Percentiles rank a stretch among this genome's conserved stretches.
phyloP scores from a whole-genome alignment of 805 yeast species.

The Hanseniaspora pseudoguilliermondii region DNA sequence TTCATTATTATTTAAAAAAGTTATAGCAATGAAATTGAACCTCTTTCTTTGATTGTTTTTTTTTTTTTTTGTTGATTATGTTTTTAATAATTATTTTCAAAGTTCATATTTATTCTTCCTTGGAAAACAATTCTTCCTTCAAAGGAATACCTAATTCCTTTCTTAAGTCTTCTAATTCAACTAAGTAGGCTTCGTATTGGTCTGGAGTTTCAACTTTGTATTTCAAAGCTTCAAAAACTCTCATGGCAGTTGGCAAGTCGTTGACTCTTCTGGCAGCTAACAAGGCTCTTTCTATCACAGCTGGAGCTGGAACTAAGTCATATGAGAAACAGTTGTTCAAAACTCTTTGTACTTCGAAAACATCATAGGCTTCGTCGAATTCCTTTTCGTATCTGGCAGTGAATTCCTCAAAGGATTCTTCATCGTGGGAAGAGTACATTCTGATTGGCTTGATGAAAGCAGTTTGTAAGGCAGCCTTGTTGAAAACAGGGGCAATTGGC shows the following conservation, averaged over 20 bases:
- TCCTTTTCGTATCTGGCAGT: constrained; percentile 85
- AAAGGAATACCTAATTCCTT: constrained; percentile 85
- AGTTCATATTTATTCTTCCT: constrained; percentile 1
- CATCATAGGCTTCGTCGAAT: constrained; percentile 84
- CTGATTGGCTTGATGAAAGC: constrained; percentile 30
- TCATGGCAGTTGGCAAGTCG: constrained; percentile 96
- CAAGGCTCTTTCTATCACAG: constrained; percentile 87
- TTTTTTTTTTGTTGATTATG: neutral
- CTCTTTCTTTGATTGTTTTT: neutral
- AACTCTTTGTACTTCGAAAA: constrained; percentile 83
- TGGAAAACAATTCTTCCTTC: constrained; percentile 71
- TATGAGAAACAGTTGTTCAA: constrained; percentile 96
- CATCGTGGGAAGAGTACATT: constrained; percentile 72
- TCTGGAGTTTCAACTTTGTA: constrained; percentile 89
- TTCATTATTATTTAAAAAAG: too few relatives aligned
- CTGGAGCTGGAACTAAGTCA: constrained; percentile 97
- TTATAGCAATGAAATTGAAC: too few relatives aligned
- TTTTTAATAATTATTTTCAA: too few relatives aligned
- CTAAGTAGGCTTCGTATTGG: constrained; percentile 92
- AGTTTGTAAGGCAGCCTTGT: constrained; percentile 5
- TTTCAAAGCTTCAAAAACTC: constrained; percentile 94
- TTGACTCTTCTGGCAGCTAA: constrained; percentile 98
- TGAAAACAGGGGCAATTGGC: constrained; percentile 15
- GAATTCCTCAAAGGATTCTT: constrained; percentile 91
- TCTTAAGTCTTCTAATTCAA: constrained; percentile 83